Conservation (phyloP, 2,329 filamentous ascomycete genomes). For the Ceratocystis colombiana region DNA sequence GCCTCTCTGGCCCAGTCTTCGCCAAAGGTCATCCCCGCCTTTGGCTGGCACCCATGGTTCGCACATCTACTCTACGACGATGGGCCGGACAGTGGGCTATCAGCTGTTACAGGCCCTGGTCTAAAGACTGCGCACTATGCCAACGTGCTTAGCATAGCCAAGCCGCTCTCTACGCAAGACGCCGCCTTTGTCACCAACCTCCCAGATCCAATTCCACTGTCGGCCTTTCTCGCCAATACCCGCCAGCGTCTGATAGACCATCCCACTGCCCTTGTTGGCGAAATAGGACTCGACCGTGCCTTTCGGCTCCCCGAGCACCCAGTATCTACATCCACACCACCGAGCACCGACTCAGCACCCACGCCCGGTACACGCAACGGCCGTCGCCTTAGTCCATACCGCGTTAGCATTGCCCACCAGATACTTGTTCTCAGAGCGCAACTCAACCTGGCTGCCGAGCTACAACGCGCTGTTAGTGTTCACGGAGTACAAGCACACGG, state of each 20-base stretch:
- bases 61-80: slow-evolving; percentile 66
- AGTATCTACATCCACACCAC: slow-evolving; percentile 26
- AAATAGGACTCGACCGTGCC: slow-evolving; percentile 66
- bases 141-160: slow-evolving; percentile 51
- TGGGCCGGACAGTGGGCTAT: slow-evolving; percentile 26
- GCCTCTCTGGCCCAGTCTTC: slow-evolving; percentile 44
- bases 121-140: slow-evolving; percentile 47
- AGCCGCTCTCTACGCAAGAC: slow-evolving; percentile 38
- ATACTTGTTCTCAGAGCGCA: slow-evolving; percentile 55
- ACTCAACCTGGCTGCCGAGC: slow-evolving; percentile 58
- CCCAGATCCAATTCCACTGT: slow-evolving; percentile 52
- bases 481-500: slow-evolving; percentile 72
- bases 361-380: slow-evolving; percentile 65
- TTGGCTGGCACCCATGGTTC: slow-evolving; percentile 85
- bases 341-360: slow-evolving; percentile 31
- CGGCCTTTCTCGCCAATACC: slow-evolving; percentile 47
- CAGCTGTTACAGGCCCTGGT: background rate
- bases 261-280: slow-evolving; percentile 60
- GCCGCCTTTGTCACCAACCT: slow-evolving; percentile 41
- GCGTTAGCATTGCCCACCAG: slow-evolving; percentile 61
- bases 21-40: slow-evolving; percentile 50
- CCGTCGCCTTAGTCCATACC: slow-evolving; percentile 54
- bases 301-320: slow-evolving; percentile 55
- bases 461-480: slow-evolving; percentile 55
- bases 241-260: slow-evolving; percentile 45